phyloP scores from a whole-genome alignment of 805 yeast species.

The Clavispora asparagi region DNA sequence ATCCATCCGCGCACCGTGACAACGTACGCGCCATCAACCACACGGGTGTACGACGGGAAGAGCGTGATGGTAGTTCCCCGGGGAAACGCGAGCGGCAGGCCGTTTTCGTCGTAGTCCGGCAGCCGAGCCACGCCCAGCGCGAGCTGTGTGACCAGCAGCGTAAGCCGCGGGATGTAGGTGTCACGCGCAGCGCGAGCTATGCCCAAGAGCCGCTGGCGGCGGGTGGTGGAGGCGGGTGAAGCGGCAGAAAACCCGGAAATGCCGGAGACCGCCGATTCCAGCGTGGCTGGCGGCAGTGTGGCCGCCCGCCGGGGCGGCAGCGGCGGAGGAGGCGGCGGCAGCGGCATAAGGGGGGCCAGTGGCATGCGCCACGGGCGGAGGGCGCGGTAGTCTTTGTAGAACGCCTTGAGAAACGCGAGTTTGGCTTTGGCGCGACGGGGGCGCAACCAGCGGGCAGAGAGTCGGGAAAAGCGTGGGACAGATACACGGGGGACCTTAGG shows the following conservation, averaged over 20 bases:
- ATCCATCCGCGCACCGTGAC: slow-evolving; percentile 70
- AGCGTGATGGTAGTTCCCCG: slow-evolving; percentile 55
- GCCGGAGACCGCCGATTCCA: neutral
- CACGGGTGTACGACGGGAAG: slow-evolving; percentile 37
- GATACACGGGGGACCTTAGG: slow-evolving; percentile 1
- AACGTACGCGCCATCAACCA: slow-evolving; percentile 37
- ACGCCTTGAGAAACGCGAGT: slow-evolving; percentile 22
- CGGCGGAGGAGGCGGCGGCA: neutral
- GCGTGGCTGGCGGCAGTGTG: slow-evolving; percentile 1
- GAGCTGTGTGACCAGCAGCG: slow-evolving; percentile 43
- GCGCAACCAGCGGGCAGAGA: slow-evolving; percentile 7
- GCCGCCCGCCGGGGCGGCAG: neutral
- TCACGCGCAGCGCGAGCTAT: slow-evolving; percentile 53
- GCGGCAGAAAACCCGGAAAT: too few relatives aligned
- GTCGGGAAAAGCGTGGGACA: slow-evolving; percentile 3
- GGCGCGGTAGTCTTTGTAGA: slow-evolving; percentile 29
- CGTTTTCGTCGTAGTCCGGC: slow-evolving; percentile 13
- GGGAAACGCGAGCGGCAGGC: slow-evolving; percentile 34
- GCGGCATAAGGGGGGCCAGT: neutral
- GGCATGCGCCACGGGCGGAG: slow-evolving; percentile 9
- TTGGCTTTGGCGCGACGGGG: slow-evolving; percentile 16
- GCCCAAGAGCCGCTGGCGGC: slow-evolving; percentile 45
- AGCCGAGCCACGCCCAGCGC: slow-evolving; percentile 41
- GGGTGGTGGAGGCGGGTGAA: slow-evolving; percentile 13
- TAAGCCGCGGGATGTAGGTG: slow-evolving; percentile 48